phyloP scores from a whole-genome alignment of 2,329 filamentous ascomycete genomes.

The Helicocarpus griseus region DNA sequence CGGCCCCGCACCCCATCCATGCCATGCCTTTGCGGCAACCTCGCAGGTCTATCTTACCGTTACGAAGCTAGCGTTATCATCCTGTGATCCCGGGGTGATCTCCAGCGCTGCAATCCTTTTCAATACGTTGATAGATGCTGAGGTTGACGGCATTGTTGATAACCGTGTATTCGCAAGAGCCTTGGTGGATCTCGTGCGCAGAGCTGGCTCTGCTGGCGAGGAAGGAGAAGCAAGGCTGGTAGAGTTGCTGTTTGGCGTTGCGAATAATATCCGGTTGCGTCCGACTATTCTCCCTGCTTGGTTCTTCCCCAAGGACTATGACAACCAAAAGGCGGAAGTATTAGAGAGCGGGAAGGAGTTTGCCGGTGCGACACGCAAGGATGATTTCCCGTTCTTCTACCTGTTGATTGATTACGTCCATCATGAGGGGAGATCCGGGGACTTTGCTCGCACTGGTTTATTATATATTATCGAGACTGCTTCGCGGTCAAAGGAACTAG shows the following conservation, averaged over 20 bases:
- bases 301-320: conserved; percentile 59
- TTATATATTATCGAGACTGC: conserved; percentile 94
- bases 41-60: conserved; percentile 86
- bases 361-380: conserved; percentile 73
- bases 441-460: conserved; percentile 88
- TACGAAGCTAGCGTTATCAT: conserved; percentile 76
- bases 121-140: conserved; percentile 85
- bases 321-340: conserved; percentile 30
- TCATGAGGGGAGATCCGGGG: conserved; percentile 84
- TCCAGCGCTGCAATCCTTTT: conserved; percentile 78
- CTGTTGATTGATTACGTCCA: conserved; percentile 94
- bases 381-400: conserved; percentile 94
- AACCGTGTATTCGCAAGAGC: conserved; percentile 77
- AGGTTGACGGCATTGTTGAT: conserved; percentile 90
- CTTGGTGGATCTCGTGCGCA: conserved; percentile 74
- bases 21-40: conserved; percentile 73
- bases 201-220: conserved; percentile 56
- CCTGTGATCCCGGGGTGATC: conserved; percentile 76
- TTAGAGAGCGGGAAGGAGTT: conserved; percentile 51
- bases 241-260: conserved; percentile 89
- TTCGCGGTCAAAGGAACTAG: conserved; percentile 68
- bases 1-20: conserved; percentile 80
- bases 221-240: conserved; percentile 84
- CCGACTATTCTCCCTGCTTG: conserved; percentile 80
- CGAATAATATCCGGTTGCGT: conserved; percentile 87